Evolutionary conservation across 495 filamentous ascomycete genomes (phyloP), one percentile per base, ranked within the genome.

Genomic region (Cercophora scortea): DNA sequence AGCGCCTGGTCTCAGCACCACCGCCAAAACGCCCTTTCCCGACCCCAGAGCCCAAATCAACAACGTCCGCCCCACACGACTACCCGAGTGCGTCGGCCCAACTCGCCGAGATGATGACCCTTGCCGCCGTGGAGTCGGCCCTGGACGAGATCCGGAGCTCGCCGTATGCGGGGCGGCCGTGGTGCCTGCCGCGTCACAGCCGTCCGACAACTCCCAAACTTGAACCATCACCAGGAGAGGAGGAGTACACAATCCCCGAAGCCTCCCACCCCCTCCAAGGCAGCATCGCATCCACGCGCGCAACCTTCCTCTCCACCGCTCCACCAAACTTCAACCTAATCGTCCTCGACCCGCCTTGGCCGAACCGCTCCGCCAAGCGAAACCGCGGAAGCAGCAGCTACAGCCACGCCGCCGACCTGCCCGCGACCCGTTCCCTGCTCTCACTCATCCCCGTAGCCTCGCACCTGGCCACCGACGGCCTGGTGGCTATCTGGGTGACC

Each of bases 321-420:
- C 68, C 71, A 49, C 11, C 35, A 1, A 8, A 40, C 2, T 95
- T 96, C 69, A 76, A 92, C 62, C 71, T 96, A 38, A 79, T 96
- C 44, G 67, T 96, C 19, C 77, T 97, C 8, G 93, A 97, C 63
- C 93, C 93, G 16, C 93, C 93, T 3, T 98, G 92, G 92, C 85
- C 89, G 2, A 96, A 95, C 61, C 78, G 80, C n/a, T 95, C 90
- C 18, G 93, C 85, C 9, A 78, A 78, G 48, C 68, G 70, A 12
- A 73, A 78, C 16, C 57, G 68, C 8, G 3, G 47, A 32, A 11
- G 16, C 42, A 40, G 52, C 47, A 16, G 17, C 44, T 96, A 96
- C 66, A 55, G 62, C 1, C 84, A 79, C n/a, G 71, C 75, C 11
- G 58, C 70, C 8, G 61, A 65, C 34, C 57, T 70, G 12, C 57